A percentile compares a stretch with the other conserved stretches of the same genome.
Conservation (phyloP, 371 early-diverging fungal genomes). For the Apophysomyces variabilis region DNA sequence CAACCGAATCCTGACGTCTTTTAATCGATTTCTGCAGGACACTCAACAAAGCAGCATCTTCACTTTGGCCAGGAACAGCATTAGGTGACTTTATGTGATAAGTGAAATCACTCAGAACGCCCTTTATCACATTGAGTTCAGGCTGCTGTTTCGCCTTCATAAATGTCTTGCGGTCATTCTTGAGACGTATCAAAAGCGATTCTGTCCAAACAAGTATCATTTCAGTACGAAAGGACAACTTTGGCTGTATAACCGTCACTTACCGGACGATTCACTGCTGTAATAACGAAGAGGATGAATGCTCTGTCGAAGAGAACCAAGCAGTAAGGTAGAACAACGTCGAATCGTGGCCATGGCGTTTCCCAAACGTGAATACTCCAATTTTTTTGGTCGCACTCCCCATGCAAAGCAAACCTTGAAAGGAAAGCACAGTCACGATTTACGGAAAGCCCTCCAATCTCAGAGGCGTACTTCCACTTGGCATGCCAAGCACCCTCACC, state of each 20-base stretch:
- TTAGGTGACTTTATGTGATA: constrained; percentile 73
- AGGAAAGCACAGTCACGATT: too few species aligned
- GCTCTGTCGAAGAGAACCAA: not conserved
- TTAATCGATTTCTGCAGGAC: constrained; percentile 77
- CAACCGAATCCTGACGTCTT: constrained; percentile 72
- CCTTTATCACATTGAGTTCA: constrained; percentile 71
- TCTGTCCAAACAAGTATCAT: not conserved
- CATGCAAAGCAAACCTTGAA: too few species aligned
- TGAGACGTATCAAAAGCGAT: constrained; percentile 48
- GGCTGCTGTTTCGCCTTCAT: constrained; percentile 77
- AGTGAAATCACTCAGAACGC: constrained; percentile 70
- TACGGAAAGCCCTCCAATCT: too few species aligned
- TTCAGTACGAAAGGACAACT: too few species aligned
- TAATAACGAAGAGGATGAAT: not conserved
- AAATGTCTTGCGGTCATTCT: constrained; percentile 71
- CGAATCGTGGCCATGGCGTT: not conserved
- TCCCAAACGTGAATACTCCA: too few species aligned
- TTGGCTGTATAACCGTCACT: too few species aligned
- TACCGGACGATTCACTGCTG: too few species aligned
- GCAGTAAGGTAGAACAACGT: not conserved
- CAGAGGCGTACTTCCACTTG: too few species aligned
- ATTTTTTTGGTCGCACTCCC: too few species aligned
- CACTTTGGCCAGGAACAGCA: constrained; percentile 36
- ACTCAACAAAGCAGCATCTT: constrained; percentile 52
- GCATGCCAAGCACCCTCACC: too few species aligned